phyloP scores from a whole-genome alignment of 305 asterid species.

The Stenogyne calaminthoides region DNA sequence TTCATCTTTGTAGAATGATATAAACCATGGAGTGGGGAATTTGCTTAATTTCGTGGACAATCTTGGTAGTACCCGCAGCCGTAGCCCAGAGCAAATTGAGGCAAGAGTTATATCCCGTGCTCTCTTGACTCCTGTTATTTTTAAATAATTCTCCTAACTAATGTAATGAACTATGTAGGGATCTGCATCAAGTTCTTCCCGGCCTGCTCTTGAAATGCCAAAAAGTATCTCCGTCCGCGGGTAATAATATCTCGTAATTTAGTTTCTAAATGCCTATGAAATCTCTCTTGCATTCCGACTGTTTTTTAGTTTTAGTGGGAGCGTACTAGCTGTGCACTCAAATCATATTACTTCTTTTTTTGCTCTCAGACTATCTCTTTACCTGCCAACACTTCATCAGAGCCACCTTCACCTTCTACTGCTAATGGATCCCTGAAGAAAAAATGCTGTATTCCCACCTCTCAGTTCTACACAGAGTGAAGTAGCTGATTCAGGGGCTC shows the following conservation, averaged over 20 bases:
- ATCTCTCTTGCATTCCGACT: neutral
- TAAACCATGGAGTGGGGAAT: conserved; percentile 59
- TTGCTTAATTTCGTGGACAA: conserved; percentile 56
- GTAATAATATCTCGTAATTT: conserved; percentile 40
- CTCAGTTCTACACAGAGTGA: conserved; percentile 45
- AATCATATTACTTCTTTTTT: conserved; percentile 21
- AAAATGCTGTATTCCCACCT: conserved; percentile 28
- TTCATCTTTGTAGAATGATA: conserved; percentile 50
- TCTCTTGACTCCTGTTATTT: conserved; percentile 3
- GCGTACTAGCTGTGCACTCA: neutral
- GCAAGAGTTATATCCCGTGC: conserved; percentile 39
- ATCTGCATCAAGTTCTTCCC: conserved; percentile 50
- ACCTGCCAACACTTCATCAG: conserved; percentile 48
- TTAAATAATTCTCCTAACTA: conserved; percentile 18
- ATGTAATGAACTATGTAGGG: conserved; percentile 49
- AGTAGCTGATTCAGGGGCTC: conserved; percentile 55
- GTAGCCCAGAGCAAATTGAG: conserved; percentile 62
- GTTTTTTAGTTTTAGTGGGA: neutral
- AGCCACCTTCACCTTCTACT: conserved; percentile 62
- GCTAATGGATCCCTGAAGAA: conserved; percentile 48
- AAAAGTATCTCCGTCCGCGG: conserved; percentile 63
- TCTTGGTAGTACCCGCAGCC: conserved; percentile 37
- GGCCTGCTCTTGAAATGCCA: conserved; percentile 65
- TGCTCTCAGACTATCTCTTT: conserved; percentile 56
- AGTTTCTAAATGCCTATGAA: conserved; percentile 22